These are phyloP conservation scores for Candida awuae DNA, from an alignment of 805 yeast genomes.

Conservation along the genomic window DNA sequence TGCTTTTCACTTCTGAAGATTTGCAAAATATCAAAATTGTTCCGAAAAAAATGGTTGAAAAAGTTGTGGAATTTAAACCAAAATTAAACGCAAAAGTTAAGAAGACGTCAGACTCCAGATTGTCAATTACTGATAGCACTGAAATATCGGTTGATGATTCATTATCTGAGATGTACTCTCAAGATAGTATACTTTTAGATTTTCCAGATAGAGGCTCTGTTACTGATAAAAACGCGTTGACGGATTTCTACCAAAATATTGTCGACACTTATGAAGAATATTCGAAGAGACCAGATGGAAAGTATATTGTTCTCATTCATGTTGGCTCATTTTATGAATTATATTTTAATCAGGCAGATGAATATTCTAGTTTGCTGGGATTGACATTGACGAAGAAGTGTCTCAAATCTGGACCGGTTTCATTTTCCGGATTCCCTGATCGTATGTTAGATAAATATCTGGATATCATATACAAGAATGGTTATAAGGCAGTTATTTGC, in stretches of 20 bases:
- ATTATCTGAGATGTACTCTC: too few species aligned
- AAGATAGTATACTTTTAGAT: not conserved
- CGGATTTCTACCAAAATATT: conserved; percentile 27
- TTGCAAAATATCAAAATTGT: not conserved
- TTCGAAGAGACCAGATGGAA: conserved; percentile 17
- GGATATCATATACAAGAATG: conserved; percentile 59
- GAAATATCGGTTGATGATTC: too few species aligned
- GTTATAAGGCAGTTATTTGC: conserved; percentile 71
- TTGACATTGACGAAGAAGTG: conserved; percentile 57
- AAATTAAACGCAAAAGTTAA: not conserved
- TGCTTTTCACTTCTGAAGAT: not conserved
- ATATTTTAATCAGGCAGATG: conserved; percentile 82
- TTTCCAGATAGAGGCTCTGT: conserved; percentile 11
- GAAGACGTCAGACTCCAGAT: too few species aligned
- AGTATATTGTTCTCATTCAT: conserved; percentile 59
- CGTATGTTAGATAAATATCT: conserved; percentile 64
- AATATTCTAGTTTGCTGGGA: conserved; percentile 62
- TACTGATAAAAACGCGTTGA: conserved; percentile 7
- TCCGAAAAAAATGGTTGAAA: not conserved
- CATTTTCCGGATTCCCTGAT: conserved; percentile 92
- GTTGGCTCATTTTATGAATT: conserved; percentile 85
- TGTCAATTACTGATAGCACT: not conserved
- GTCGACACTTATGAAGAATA: conserved; percentile 23
- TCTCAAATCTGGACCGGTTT: conserved; percentile 39
- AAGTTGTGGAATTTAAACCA: not conserved